A percentile compares a stretch with the other conserved stretches of the same genome.
Evolutionary conservation across 2,329 filamentous ascomycete genomes (phyloP).

Genomic region (Helminthosporium solani): DNA sequence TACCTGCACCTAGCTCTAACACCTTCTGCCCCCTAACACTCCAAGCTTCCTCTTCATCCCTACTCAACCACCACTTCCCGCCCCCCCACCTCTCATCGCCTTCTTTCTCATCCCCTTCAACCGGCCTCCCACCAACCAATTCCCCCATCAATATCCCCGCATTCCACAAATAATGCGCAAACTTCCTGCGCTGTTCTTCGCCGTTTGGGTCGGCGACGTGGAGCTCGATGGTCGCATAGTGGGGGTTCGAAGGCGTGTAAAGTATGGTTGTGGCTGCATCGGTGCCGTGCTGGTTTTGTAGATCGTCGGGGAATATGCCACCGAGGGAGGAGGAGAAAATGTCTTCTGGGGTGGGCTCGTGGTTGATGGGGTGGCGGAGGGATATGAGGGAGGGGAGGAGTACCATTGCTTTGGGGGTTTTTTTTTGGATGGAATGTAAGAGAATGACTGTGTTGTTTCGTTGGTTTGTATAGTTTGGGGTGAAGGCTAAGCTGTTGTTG

Average conservation of each 20-base stretch:
- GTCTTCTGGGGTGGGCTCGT: slow-evolving; percentile 56
- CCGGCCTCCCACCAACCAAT: slow-evolving; percentile 39
- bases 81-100: slow-evolving; percentile 19
- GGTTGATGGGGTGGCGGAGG: slow-evolving; percentile 24
- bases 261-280: slow-evolving; percentile 55
- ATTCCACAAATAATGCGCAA: slow-evolving; percentile 76
- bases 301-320: slow-evolving; percentile 68
- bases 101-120: slow-evolving; percentile 19
- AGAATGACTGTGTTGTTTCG: no score
- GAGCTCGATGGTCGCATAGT: slow-evolving; percentile 40
- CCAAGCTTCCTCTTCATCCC: slow-evolving; percentile 42
- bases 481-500: no score
- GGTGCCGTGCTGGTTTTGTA: slow-evolving; percentile 66
- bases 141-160: slow-evolving; percentile 52
- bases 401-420: no score
- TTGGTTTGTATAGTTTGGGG: no score
- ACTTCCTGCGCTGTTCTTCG: slow-evolving; percentile 60
- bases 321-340: slow-evolving; percentile 60
- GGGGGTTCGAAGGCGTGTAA: slow-evolving; percentile 51
- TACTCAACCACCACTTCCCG: slow-evolving; percentile 35
- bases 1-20: slow-evolving; percentile 69
- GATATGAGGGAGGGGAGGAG: slow-evolving; percentile 34
- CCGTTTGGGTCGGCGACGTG: slow-evolving; percentile 48
- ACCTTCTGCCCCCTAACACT: slow-evolving; percentile 53
- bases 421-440: no score